A percentile compares a stretch with the other conserved stretches of the same genome.
These are phyloP conservation scores for Linanthus parryae DNA, from an alignment of 148 eudicot genomes.

Conservation along the genomic window DNA sequence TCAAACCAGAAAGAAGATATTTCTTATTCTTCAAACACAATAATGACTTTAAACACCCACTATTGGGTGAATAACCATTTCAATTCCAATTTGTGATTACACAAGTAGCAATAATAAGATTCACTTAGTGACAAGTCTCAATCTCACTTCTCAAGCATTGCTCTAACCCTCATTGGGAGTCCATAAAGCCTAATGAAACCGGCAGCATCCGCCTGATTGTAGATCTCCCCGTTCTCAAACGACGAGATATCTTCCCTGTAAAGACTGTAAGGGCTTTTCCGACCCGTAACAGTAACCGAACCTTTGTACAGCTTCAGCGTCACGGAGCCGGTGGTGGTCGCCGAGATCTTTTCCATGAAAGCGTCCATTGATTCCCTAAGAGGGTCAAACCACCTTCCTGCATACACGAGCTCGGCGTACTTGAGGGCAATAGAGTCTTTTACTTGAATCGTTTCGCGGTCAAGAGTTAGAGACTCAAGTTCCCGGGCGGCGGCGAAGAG, in stretches of 20 bases:
- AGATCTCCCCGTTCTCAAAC: constrained; percentile 73
- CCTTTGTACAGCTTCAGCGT: constrained; percentile 59
- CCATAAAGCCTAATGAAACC: constrained; percentile 86
- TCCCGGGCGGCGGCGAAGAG: constrained; percentile 58
- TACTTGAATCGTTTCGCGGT: constrained; percentile 63
- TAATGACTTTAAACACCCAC: too few species aligned
- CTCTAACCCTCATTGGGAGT: constrained; percentile 70
- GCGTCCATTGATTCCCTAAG: constrained; percentile 77
- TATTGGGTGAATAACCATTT: too few species aligned
- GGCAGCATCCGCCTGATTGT: constrained; percentile 90
- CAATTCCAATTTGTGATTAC: too few species aligned
- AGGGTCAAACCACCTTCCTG: constrained; percentile 85
- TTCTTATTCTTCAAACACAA: too few species aligned
- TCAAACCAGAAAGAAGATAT: too few species aligned
- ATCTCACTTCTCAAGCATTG: constrained; percentile 57
- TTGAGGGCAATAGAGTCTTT: constrained; percentile 68
- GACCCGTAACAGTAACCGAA: not conserved
- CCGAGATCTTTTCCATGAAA: constrained; percentile 68
- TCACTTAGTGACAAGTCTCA: not conserved
- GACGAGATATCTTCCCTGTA: constrained; percentile 84
- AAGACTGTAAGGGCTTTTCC: not conserved
- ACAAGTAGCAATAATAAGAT: too few species aligned
- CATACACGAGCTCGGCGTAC: constrained; percentile 82
- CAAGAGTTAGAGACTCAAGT: constrained; percentile 80
- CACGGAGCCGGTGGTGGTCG: constrained; percentile 75